Evolutionary conservation across 2,329 filamentous ascomycete genomes (phyloP).

Genomic region (Keithomyces neogunnii): DNA sequence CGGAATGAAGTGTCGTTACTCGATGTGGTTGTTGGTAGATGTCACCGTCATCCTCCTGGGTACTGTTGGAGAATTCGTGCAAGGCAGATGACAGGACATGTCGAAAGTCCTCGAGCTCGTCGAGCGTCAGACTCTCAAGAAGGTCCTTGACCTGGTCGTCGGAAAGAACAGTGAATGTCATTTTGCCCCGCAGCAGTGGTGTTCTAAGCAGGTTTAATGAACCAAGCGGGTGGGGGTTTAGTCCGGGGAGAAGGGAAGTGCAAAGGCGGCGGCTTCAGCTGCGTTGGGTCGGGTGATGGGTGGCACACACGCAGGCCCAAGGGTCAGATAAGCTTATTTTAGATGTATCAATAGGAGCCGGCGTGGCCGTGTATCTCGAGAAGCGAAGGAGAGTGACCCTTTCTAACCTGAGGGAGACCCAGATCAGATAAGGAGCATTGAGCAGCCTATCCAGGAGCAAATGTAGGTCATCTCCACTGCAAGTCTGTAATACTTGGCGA

Average conservation of each 20-base stretch:
- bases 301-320: too few species aligned
- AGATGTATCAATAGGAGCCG: background rate
- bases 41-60: slow-evolving; percentile 32
- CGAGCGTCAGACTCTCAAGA: slow-evolving; percentile 42
- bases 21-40: slow-evolving; percentile 49
- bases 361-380: too few species aligned
- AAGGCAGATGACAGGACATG: slow-evolving; percentile 40
- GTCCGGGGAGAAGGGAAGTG: background rate
- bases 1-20: slow-evolving; percentile 36
- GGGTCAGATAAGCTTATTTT: background rate
- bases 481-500: background rate
- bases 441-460: background rate
- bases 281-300: too few species aligned
- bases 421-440: background rate
- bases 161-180: slow-evolving; percentile 51
- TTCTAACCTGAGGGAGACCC: too few species aligned
- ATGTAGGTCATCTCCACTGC: background rate
- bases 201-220: background rate
- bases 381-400: background rate
- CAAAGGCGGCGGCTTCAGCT: too few species aligned
- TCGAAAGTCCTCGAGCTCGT: slow-evolving; percentile 47
- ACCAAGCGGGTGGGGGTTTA: background rate
- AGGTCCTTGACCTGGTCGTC: slow-evolving; percentile 47
- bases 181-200: slow-evolving; percentile 19
- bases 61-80: slow-evolving; percentile 53